Evolutionary conservation across 768 basidiomycete genomes (phyloP).

Genomic region (Calocybe cyanea): DNA sequence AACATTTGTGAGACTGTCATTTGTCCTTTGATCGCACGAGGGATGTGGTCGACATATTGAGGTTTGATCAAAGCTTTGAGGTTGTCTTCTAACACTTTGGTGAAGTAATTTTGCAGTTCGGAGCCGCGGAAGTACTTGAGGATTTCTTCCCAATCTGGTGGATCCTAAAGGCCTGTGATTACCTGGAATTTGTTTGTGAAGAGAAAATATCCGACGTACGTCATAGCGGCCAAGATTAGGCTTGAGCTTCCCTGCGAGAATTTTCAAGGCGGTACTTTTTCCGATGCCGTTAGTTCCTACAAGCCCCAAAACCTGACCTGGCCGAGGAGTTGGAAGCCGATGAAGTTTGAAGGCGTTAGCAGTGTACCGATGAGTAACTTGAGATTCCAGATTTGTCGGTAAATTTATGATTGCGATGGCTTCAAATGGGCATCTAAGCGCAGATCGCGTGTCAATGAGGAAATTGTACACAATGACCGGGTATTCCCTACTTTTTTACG

Average conservation of each 20-base stretch:
- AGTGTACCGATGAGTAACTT: constrained; percentile 97
- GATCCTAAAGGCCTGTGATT: constrained; percentile 56
- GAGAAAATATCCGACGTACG: constrained; percentile 38
- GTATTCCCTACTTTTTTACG: constrained; percentile 84
- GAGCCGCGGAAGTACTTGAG: constrained; percentile 98
- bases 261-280: constrained; percentile 96
- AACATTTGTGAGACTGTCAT: constrained; percentile 91
- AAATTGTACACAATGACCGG: neutral
- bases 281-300: constrained; percentile 99
- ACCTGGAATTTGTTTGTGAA: neutral
- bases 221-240: constrained; percentile 98
- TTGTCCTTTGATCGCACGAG: constrained; percentile 87
- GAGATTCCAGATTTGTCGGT: constrained; percentile 91
- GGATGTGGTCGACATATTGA: constrained; percentile 99
- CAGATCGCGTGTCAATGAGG: neutral
- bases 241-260: constrained; percentile 94
- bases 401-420: constrained; percentile 99
- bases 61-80: constrained; percentile 98
- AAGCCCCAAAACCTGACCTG: constrained; percentile 97
- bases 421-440: constrained; percentile 91
- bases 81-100: constrained; percentile 97
- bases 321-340: constrained; percentile 93
- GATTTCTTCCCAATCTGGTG: constrained; percentile 99
- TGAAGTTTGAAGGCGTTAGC: constrained; percentile 99
- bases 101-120: constrained; percentile 99